Conservation (phyloP, 176 grass and related monocot genomes). For the Lolium multiflorum region DNA sequence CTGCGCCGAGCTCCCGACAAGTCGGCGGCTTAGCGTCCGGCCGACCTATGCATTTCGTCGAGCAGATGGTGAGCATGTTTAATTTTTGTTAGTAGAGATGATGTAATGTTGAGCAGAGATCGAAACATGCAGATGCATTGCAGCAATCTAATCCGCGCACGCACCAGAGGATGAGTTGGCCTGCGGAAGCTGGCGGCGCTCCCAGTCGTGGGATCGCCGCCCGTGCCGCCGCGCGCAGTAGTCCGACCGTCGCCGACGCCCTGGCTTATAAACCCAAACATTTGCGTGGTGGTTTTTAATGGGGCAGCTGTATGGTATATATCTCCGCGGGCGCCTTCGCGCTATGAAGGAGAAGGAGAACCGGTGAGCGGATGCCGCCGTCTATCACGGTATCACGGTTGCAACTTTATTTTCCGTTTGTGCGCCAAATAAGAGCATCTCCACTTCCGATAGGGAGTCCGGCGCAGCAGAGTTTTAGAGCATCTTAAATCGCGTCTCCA, state of each 20-base stretch:
- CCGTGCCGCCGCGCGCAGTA: neutral
- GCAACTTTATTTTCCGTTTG: neutral
- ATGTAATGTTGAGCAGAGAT: neutral
- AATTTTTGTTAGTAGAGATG: neutral
- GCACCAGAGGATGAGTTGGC: neutral
- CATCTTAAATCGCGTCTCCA: too few relatives aligned
- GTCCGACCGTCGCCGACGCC: neutral
- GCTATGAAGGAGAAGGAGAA: neutral
- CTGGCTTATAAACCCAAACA: neutral
- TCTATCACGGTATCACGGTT: neutral
- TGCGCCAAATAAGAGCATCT: too few relatives aligned
- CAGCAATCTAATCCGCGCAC: neutral
- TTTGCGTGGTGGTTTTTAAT: neutral
- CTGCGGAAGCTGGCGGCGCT: neutral
- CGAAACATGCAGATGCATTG: neutral
- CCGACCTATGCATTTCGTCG: neutral
- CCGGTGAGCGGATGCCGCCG: neutral
- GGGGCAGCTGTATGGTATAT: too few relatives aligned
- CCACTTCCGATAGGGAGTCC: too few relatives aligned
- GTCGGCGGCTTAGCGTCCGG: neutral
- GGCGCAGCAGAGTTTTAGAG: too few relatives aligned
- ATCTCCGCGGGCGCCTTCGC: neutral
- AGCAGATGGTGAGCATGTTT: neutral
- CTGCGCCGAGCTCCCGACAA: too few relatives aligned
- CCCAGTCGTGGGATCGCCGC: too few relatives aligned